Conservation (phyloP, 2,329 filamentous ascomycete genomes). For the Penicillium sp. region DNA sequence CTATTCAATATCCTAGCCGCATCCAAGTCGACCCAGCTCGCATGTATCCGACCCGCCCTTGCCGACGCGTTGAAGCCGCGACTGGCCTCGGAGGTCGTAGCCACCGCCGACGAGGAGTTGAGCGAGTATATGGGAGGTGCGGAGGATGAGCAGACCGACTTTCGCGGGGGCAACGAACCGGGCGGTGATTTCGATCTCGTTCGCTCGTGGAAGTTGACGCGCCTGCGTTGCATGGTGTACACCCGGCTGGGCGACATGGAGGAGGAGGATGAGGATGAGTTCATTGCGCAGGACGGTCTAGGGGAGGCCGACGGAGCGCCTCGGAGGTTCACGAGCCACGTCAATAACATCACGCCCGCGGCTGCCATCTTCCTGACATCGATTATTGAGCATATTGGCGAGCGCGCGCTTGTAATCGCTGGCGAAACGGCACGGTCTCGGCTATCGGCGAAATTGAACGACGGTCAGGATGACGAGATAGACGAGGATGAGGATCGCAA, state of each 20-base stretch:
- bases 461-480: slow-evolving; percentile 61
- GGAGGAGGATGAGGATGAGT: slow-evolving; percentile 92
- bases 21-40: slow-evolving; percentile 75
- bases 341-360: slow-evolving; percentile 77
- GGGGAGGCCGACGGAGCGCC: slow-evolving; percentile 59
- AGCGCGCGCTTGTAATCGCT: slow-evolving; percentile 84
- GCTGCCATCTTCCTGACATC: slow-evolving; percentile 96
- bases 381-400: slow-evolving; percentile 89
- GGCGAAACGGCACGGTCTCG: slow-evolving; percentile 71
- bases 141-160: slow-evolving; percentile 71
- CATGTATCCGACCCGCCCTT: slow-evolving; percentile 76
- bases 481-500: slow-evolving; percentile 46
- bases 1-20: slow-evolving; percentile 85
- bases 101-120: slow-evolving; percentile 81
- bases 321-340: slow-evolving; percentile 55
- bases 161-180: slow-evolving; percentile 54
- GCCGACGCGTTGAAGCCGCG: slow-evolving; percentile 85
- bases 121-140: slow-evolving; percentile 80
- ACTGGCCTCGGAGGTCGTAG: slow-evolving; percentile 80
- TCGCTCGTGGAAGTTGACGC: slow-evolving; percentile 88
- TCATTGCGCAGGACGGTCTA: slow-evolving; percentile 78
- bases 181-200: slow-evolving; percentile 81
- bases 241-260: slow-evolving; percentile 95
- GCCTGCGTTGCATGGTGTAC: slow-evolving; percentile 96
- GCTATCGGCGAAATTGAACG: slow-evolving; percentile 37